Conservation (phyloP, 1,284 basidiomycete species). For the Dichomitus squalens region DNA sequence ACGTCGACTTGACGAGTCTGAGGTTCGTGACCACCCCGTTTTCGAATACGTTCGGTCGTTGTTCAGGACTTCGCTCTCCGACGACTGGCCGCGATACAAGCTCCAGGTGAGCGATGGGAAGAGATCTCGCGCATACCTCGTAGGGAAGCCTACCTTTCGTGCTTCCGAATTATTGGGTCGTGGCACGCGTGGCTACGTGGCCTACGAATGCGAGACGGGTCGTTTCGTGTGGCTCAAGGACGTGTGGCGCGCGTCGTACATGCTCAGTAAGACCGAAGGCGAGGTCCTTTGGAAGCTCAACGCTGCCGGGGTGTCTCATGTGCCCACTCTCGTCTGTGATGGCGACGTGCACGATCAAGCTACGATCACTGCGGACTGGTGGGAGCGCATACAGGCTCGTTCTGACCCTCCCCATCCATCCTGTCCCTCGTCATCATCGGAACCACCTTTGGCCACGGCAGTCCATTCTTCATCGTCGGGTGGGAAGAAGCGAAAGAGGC, state of each 20-base stretch:
- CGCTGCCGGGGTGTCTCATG: background rate
- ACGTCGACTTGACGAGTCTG: background rate
- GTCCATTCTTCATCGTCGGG: background rate
- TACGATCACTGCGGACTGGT: background rate
- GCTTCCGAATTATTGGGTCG: background rate
- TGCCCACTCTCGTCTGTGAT: background rate
- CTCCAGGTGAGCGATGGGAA: background rate
- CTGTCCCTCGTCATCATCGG: background rate
- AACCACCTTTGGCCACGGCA: too few species aligned
- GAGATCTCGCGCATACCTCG: background rate
- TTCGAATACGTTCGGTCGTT: background rate
- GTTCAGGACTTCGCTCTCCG: background rate
- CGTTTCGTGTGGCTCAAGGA: too few species aligned
- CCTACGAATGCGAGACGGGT: too few species aligned
- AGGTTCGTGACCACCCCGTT: background rate
- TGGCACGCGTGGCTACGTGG: slow-evolving; percentile 1
- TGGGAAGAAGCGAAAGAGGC: background rate
- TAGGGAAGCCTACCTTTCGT: background rate
- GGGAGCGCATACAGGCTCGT: background rate
- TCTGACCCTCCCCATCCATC: background rate
- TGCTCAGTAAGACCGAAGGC: background rate
- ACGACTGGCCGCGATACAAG: slow-evolving; percentile 3
- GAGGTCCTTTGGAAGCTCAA: background rate
- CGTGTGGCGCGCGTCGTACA: background rate
- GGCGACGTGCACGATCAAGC: slow-evolving; percentile 1